Base-by-base conservation (phyloP, 1,139 yeast species). In the Blastobotrys capitulatus region DNA sequence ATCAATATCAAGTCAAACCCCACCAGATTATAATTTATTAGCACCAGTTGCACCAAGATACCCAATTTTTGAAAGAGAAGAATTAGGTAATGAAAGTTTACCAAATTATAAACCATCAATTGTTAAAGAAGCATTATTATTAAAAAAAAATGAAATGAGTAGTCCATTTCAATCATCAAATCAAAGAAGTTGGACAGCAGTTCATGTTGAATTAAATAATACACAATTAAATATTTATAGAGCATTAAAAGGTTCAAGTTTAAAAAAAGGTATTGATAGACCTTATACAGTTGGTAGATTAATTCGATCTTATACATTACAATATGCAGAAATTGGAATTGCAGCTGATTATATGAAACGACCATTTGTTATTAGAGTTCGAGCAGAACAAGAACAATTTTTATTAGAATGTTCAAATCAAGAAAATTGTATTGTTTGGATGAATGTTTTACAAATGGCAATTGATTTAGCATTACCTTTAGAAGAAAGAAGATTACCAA, bases 311-410 rank as follows among this genome's bases (percentile, higher is more conserved):
- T 84, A 79, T 63, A 80, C 89, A 4, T 70, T 84, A 45, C 94
- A 84, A 63, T 79, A 82, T 62, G 83, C 86, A 20, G 79, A 74
- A 56, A 65, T 82, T 20, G 94, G 94, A 0, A 68, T 82, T 19
- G 92, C 92, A 0, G 66, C 75, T 6, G 94, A 85, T 63, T 85
- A 85, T 65, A 74, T 71, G 50, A 85, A 85, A 63, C 73, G 74
- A 46, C 70, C 75, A 16, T 73, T 78, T 61, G 83, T 79, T 1
- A 65, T 85, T 42, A 69, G 94, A 42, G 60, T 85, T 18, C 74
- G 92, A 26, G 73, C 79, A 13, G 92, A 85, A 64, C 77, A 78
- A 43, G 86, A 82, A 63, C 94, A 85, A 64, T 71, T 83, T 47
- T 64, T 85, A 48, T 56, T 85, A 9, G 75, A 75, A 45, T 82